Conservation (phyloP, 345 rosid genomes). For the Aquilaria sinensis region DNA sequence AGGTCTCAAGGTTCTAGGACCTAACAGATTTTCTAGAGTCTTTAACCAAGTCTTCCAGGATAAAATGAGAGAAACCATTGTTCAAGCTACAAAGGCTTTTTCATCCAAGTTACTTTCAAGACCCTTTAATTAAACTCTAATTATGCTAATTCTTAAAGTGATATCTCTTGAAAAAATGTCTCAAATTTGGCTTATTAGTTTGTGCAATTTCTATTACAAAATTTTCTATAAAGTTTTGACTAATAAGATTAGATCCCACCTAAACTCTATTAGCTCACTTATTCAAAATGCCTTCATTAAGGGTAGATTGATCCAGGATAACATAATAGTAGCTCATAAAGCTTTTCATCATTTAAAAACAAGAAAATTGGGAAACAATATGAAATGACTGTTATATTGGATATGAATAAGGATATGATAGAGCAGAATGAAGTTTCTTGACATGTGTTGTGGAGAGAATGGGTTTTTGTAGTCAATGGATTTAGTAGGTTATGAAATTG, state of each 20-base stretch:
- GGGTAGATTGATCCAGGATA: neutral
- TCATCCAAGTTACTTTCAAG: neutral
- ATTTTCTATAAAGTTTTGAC: neutral
- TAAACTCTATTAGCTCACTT: neutral
- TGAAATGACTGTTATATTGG: neutral
- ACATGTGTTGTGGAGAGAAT: neutral
- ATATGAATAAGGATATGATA: neutral
- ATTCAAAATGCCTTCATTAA: neutral
- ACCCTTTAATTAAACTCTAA: no score
- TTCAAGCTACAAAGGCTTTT: neutral
- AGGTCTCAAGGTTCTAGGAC: no score
- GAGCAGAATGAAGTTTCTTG: neutral
- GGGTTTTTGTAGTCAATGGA: neutral
- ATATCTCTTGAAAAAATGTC: neutral
- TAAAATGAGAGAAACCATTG: neutral
- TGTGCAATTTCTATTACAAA: neutral
- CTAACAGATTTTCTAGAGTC: no score
- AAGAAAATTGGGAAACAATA: neutral
- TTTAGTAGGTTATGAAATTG: neutral
- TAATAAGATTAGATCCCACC: neutral
- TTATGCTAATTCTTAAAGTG: no score
- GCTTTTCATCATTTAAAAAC: neutral
- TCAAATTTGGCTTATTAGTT: neutral
- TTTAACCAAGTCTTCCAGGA: neutral
- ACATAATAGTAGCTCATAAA: neutral